phyloP scores from a whole-genome alignment of 257 asterid species.

The Solanum bukasovii region DNA sequence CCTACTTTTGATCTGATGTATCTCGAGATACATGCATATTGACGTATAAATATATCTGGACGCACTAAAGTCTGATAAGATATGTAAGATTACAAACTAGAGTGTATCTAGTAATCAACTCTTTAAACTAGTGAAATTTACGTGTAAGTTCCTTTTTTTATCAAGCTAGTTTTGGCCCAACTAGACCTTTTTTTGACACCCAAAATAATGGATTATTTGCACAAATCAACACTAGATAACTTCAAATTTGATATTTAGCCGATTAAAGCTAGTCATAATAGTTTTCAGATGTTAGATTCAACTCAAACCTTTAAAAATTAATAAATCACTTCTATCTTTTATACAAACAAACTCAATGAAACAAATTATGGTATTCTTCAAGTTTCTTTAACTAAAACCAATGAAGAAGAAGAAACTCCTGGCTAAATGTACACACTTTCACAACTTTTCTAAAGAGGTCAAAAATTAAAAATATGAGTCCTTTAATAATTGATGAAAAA shows the following conservation, averaged over 20 bases:
- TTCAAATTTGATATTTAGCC: not conserved
- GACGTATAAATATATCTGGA: no score
- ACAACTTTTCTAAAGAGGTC: not conserved
- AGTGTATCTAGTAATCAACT: not conserved
- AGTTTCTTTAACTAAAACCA: not conserved
- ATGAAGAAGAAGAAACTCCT: not conserved
- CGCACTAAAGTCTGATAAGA: no score
- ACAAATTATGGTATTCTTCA: not conserved
- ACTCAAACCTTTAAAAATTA: not conserved
- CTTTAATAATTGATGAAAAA: not conserved
- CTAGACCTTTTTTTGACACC: not conserved
- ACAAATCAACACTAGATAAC: not conserved
- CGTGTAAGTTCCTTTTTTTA: no score
- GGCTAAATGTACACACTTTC: not conserved
- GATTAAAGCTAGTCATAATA: not conserved
- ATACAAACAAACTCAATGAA: not conserved
- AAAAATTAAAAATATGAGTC: not conserved
- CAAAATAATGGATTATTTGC: not conserved
- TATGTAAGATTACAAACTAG: no score
- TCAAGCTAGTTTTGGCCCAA: not conserved
- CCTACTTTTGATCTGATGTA: no score
- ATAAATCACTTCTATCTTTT: not conserved
- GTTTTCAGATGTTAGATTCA: not conserved
- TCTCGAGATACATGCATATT: no score
- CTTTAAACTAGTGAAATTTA: not conserved